Evolutionary conservation across 257 asterid genomes (phyloP).

Genomic region (Solanum chiquidenum): DNA sequence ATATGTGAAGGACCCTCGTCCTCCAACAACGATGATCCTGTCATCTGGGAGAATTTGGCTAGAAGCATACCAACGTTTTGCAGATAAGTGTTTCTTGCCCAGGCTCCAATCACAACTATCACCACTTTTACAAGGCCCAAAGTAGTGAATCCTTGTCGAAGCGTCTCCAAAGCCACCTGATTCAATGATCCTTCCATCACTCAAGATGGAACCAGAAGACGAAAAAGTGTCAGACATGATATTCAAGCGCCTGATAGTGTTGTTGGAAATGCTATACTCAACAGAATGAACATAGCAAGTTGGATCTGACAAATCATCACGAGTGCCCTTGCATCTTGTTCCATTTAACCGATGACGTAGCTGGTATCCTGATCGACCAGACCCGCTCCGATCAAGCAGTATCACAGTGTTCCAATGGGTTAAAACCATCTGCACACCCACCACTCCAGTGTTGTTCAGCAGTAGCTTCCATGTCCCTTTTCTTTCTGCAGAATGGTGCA

Average conservation of each 20-base stretch:
- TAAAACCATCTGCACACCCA: slow-evolving; percentile 61
- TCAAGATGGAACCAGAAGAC: slow-evolving; percentile 53
- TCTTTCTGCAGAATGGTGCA: not conserved
- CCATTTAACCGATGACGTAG: slow-evolving; percentile 25
- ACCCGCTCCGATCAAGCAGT: slow-evolving; percentile 35
- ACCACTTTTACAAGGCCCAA: slow-evolving; percentile 24
- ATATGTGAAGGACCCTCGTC: slow-evolving; percentile 24
- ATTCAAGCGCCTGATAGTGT: slow-evolving; percentile 35
- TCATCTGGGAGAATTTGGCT: slow-evolving; percentile 27
- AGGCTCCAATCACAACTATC: slow-evolving; percentile 42
- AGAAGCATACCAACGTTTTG: slow-evolving; percentile 44
- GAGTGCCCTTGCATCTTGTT: slow-evolving; percentile 12
- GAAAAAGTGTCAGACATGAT: slow-evolving; percentile 33
- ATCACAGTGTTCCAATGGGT: slow-evolving; percentile 48
- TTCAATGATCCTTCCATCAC: slow-evolving; percentile 42
- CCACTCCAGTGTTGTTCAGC: slow-evolving; percentile 43
- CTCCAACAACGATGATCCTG: slow-evolving; percentile 42
- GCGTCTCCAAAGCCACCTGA: slow-evolving; percentile 48
- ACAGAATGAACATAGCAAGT: slow-evolving; percentile 54
- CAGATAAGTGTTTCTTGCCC: slow-evolving; percentile 9
- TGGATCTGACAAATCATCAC: slow-evolving; percentile 17
- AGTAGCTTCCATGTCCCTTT: slow-evolving; percentile 46
- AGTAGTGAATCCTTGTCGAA: slow-evolving; percentile 17
- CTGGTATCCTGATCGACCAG: slow-evolving; percentile 25
- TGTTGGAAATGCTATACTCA: slow-evolving; percentile 32